Conservation (phyloP, 768 basidiomycete genomes). For the Nidula microcarpa region DNA sequence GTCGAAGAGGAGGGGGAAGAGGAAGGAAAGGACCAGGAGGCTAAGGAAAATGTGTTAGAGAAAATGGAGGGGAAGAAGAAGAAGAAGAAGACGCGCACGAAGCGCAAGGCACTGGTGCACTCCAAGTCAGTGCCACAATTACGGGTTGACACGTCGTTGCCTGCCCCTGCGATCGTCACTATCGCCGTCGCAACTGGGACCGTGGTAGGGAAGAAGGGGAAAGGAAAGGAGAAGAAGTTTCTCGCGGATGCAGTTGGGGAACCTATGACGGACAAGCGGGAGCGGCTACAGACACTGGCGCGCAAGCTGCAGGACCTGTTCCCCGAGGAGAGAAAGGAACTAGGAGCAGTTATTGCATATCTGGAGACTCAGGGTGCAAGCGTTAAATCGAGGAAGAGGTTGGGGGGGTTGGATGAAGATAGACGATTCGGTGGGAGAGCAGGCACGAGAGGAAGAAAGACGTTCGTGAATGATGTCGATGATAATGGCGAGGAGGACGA, state of each 20-base stretch:
- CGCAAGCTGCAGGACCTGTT: conserved; percentile 54
- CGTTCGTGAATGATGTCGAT: no score
- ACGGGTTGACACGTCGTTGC: neutral
- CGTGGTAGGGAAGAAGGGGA: neutral
- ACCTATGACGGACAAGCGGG: conserved; percentile 18
- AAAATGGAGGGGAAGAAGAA: conserved; percentile 8
- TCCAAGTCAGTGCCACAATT: conserved; percentile 10
- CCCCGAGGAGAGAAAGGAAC: conserved; percentile 40
- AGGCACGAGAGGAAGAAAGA: conserved; percentile 13
- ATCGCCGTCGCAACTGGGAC: no score
- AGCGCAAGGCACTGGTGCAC: conserved; percentile 5
- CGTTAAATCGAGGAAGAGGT: conserved; percentile 7
- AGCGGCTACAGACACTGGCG: conserved; percentile 52
- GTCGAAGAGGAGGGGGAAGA: conserved; percentile 2
- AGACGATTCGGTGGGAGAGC: conserved; percentile 4
- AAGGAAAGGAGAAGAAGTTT: conserved; percentile 2
- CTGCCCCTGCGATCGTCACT: no score
- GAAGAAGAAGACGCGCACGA: conserved; percentile 14
- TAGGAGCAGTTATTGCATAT: conserved; percentile 18
- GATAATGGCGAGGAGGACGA: no score
- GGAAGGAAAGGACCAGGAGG: no score
- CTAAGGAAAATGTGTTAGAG: neutral
- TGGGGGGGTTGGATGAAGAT: no score
- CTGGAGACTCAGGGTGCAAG: conserved; percentile 12
- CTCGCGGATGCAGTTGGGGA: conserved; percentile 9